Evolutionary conservation across 2,329 filamentous ascomycete genomes (phyloP), one percentile per base, ranked within the genome.

Genomic region (Claviceps humidiphila): DNA sequence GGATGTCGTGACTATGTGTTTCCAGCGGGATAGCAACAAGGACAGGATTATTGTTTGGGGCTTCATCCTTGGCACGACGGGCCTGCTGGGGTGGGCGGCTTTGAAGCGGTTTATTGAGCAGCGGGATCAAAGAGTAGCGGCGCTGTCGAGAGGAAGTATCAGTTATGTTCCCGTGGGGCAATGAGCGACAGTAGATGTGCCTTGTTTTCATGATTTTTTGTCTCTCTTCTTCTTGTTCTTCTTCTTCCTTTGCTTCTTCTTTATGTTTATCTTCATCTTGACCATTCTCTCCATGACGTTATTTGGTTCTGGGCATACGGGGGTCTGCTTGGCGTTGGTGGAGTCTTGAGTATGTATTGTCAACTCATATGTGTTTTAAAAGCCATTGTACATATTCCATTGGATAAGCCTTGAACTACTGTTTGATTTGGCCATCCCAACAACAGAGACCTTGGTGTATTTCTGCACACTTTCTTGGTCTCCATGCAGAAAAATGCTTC

Each of bases 21-120:
- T 84, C 67, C 79, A 84, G 71, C 75, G 81, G 57, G 81, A 84
- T 64, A 81, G 77, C 63, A 75, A 75, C 64, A 84, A 84, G 68
- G 81, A 84, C 66, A 75, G 77, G 66, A 73, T 83, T 58, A 82
- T 84, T 39, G 81, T 84, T 4, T 80, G 81, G 74, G 75, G 70
- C 1, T 84, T 84, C 65, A 75, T 84, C 48, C 62, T 80, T 9
- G 77, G 75, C 51, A 82, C 78, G 0, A 60, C 73, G 4, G 79
- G 78, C 1, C 63, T 84, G 55, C 66, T 84, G 49, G 78, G 74
- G 26, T 84, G 80, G 79, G 78, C 80, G 6, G 76, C 69, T 7
- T 68, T 75, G 53, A 74, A 72, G 64, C 73, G 72, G 50, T 61
- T 75, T 43, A 53, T 75, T 34, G 74, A 77, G 49, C 64, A 62